Percentiles rank a stretch among this genome's conserved stretches.
Evolutionary conservation across 345 rosid genomes (phyloP).

Genomic region (Eucalyptus caleyi): DNA sequence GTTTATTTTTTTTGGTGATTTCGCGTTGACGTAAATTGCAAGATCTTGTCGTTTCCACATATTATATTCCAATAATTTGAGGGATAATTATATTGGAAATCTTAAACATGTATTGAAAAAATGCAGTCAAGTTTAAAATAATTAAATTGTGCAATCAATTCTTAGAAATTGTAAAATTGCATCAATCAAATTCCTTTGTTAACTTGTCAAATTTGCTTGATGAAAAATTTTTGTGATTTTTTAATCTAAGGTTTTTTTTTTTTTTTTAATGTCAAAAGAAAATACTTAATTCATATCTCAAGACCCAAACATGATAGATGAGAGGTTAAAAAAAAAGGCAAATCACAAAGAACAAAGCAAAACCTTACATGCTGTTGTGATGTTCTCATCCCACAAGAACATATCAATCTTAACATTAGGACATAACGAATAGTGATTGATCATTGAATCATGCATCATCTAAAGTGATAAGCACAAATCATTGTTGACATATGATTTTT

Average conservation of each 20-base stretch:
- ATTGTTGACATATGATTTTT: too few species aligned
- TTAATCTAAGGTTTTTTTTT: too few species aligned
- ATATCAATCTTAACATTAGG: background rate
- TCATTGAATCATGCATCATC: background rate
- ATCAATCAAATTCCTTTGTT: background rate
- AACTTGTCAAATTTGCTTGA: background rate
- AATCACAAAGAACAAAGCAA: background rate
- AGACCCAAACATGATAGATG: background rate
- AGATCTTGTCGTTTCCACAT: fast-evolving
- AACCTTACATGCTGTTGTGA: background rate
- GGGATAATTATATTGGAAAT: background rate
- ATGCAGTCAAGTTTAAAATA: background rate
- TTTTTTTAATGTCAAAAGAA: background rate
- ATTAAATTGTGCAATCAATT: background rate
- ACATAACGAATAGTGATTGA: fast-evolving
- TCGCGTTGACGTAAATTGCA: too few species aligned
- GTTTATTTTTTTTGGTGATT: too few species aligned
- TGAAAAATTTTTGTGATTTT: background rate
- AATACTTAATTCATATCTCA: too few species aligned
- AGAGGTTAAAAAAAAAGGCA: background rate
- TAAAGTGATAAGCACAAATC: background rate
- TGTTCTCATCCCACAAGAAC: background rate
- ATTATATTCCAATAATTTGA: too few species aligned
- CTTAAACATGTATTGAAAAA: background rate
- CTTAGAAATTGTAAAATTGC: background rate